Base-by-base conservation (phyloP, 441 rosid genomes). In the Gossypium gossypioides region DNA sequence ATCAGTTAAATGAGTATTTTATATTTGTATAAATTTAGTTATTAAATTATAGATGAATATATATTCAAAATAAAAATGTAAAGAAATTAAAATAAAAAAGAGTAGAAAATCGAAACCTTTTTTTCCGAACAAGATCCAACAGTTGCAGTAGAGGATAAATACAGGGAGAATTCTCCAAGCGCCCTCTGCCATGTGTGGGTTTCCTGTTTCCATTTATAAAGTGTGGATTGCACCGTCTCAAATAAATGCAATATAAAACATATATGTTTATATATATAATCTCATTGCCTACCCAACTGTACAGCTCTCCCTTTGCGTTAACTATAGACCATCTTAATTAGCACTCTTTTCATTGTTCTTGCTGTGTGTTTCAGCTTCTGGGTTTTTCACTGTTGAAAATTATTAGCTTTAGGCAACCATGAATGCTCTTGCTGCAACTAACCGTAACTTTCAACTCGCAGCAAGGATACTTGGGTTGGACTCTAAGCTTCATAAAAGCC, bases 341-440 rank as follows among this genome's bases (percentile, higher is more conserved):
- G 2, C 19, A 18, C 25, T 54, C 12, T 54, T 18, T 19, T 16
- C 22, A 6, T 52, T 19, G 24, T 15, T 59, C 18, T 25, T 59
- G 3, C 5, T 0, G 4, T 59, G 64, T 25, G 37, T 25, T 27
- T 59, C 21, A 59, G 12, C 9, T 64, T 37, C 52, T 9, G 25
- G 51, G 24, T 18, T 34, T 32, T 15, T 34, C 12, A 29, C 22
- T 24, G 48, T 12, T 63, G 29, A 67, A 71, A 0, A 29, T 25
- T n/a, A 10, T 5, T 29, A 27, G 40, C 29, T 59, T 27, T 29
- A 25, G 40, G 12, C 29, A 59, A 37, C 60, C 79, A 86, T 86
- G 90, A 86, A 59, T 59, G 88, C 88, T 51, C 84, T 86, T 58
- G 88, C 81, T 19, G 90, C 86, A 12, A 84, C 90, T 10, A 84